A percentile compares a stretch with the other conserved stretches of the same genome.
Conservation (phyloP, 768 basidiomycete species). For the Pseudohyphozyma bogoriensis region DNA sequence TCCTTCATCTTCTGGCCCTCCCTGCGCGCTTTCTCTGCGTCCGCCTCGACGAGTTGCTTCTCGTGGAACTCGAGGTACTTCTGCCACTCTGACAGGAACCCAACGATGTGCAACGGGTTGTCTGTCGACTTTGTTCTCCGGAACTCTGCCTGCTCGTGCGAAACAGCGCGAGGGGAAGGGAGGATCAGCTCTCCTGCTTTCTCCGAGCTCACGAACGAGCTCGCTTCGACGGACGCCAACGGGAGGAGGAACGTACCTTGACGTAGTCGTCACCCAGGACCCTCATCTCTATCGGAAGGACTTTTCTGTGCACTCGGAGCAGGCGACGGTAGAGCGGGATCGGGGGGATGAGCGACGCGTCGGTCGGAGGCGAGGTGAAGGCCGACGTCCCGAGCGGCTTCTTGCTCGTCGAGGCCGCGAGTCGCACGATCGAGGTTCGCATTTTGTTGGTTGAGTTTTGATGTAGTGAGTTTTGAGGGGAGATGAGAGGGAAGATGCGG, state of each 20-base stretch:
- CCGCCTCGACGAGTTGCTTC: background rate
- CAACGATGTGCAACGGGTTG: slow-evolving; percentile 85
- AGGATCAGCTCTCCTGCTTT: slow-evolving; percentile 13
- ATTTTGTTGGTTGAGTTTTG: no score
- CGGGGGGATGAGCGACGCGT: slow-evolving; percentile 23
- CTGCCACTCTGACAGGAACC: slow-evolving; percentile 94
- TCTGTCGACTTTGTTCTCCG: slow-evolving; percentile 64
- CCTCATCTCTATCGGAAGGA: slow-evolving; percentile 65
- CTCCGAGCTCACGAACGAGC: background rate
- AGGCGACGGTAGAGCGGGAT: slow-evolving; percentile 59
- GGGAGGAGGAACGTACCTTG: slow-evolving; percentile 41
- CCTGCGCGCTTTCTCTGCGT: slow-evolving; percentile 11
- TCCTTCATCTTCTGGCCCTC: slow-evolving; percentile 36
- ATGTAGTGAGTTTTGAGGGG: no score
- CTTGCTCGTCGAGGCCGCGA: background rate
- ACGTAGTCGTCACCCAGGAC: slow-evolving; percentile 76
- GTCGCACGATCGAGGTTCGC: no score
- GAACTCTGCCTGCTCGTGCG: slow-evolving; percentile 63
- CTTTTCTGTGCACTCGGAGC: slow-evolving; percentile 60
- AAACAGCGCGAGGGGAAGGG: background rate
- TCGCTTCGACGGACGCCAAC: slow-evolving; percentile 3
- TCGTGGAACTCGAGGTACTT: slow-evolving; percentile 65
- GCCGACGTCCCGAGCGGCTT: background rate
- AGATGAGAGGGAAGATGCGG: no score
- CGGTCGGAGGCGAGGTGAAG: background rate